Conservation (phyloP, 2,329 filamentous ascomycete genomes). For the Penicillium hordei region DNA sequence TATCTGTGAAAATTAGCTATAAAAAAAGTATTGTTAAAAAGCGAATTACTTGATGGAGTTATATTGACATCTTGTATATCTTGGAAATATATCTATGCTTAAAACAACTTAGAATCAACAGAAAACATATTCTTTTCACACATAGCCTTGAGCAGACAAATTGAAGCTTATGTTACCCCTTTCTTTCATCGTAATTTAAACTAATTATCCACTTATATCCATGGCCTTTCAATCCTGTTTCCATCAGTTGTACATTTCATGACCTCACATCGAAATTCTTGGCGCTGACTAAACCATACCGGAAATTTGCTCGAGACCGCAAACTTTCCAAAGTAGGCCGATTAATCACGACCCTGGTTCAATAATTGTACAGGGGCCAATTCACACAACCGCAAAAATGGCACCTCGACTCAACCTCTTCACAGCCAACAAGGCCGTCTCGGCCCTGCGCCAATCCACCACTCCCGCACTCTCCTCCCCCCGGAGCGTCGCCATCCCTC, state of each 20-base stretch:
- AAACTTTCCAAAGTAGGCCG: constrained; percentile 8
- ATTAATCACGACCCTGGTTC: constrained; percentile 11
- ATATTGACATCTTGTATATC: background rate
- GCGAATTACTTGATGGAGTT: background rate
- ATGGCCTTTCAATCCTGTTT: background rate
- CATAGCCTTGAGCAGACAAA: background rate
- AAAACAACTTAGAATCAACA: background rate
- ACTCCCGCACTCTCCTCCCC: constrained; percentile 22
- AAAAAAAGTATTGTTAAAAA: background rate
- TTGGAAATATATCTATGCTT: background rate
- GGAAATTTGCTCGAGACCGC: constrained; percentile 24
- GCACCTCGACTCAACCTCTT: constrained; percentile 56
- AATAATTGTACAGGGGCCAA: constrained; percentile 9
- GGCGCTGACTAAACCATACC: constrained; percentile 22
- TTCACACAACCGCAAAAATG: constrained; percentile 43
- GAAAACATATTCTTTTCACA: background rate
- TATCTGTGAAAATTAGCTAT: background rate
- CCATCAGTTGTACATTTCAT: background rate
- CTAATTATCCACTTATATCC: background rate
- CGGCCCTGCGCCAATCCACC: constrained; percentile 34
- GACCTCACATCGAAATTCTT: constrained; percentile 7
- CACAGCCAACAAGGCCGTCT: constrained; percentile 34
- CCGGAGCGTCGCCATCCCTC: constrained; percentile 25
- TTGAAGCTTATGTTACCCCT: too few species aligned
- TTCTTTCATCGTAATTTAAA: background rate